Base-by-base conservation (phyloP, 169 alveolate genomes). In the Plasmodium malariae region DNA sequence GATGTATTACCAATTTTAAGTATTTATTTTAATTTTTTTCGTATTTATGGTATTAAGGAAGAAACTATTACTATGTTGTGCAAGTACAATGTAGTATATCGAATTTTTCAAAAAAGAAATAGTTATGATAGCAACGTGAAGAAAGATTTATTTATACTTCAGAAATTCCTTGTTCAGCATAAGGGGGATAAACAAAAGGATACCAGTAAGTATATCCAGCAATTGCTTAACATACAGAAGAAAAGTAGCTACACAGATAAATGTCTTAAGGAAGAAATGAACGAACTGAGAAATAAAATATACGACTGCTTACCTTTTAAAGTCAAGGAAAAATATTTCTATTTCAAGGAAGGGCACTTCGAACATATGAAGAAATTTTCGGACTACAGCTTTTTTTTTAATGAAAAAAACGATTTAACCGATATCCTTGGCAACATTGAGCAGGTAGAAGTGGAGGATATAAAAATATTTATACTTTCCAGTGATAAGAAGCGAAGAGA, bases 331-430 rank as follows among this genome's bases (percentile, higher is more conserved):
- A 70, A 28, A 34, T 70, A 70, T 28, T 28, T 48, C 3, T 70
- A 70, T 30, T 70, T 70, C 34, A 70, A 70, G 34, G 85, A 70
- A 55, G 85, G 85, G 2, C 85, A 70, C 48, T 45, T 70, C 26
- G 40, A 43, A 48, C 85, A 70, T 28, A 70, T 70, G 36, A 36
- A 70, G 7, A 28, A 28, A 11, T 55, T 70, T 48, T 17, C 17
- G 14, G 59, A 70, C 21, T 24, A 70, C 30, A 24, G 26, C 6
- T 24, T 49, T 5, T 19, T 60, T 24, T 45, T 70, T 70, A 14
- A 34, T 19, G 51, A 70, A n/a, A 32, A 55, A n/a, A 40, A 70
- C 4, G 40, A 70, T 49, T 26, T 48, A 26, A 37, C n/a, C n/a
- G n/a, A 70, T 6, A 14, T n/a, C 24, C 55, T 45, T n/a, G 63